Evolutionary conservation across 345 rosid genomes (phyloP), one percentile per base, ranked within the genome.

Genomic region (Linum tenue): DNA sequence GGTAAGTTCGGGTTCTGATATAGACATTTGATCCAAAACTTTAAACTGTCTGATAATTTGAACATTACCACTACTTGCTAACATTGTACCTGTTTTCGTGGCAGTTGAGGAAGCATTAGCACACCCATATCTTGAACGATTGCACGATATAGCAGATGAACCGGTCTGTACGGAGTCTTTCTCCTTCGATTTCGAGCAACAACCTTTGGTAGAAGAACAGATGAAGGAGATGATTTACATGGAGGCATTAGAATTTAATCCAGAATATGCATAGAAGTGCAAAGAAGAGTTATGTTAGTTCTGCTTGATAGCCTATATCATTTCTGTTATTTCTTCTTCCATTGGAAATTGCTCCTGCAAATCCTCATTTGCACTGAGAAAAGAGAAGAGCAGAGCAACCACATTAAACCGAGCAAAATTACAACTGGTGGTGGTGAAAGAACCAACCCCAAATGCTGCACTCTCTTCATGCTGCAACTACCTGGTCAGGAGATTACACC

Each of bases 31-130:
- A 43, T 43, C 10, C 6, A 11, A 43, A 43, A 48, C 53, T 48
- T 48, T 48, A 12, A 48, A 22, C 6, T 41, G 44, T 41, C 44
- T 22, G 31, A 22, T 22, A 22, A 22, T 22, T 41, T 41, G 44
- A 4, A 41, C 44, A 41, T 8, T 8, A 41, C 44, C 44, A 48
- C 2, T 10, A 48, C 53, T 9, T 48, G 9, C 31, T 59, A 50
- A 43, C 36, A 59, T 36, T 58, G 37, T 3, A 31, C 36, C 36
- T 17, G 62, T 57, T 59, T 59, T 17, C 67, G 2, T 76, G 40
- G 74, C 86, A 95, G 99, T 95, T 73, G 97, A 95, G 73, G 91
- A 83, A 80, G 96, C 99, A 65, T 74, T 95, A 63, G 91, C 85
- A 37, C 97, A 91, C 55, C 99, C 86, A 7, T 95, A 86, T 70